Conservation (phyloP, 192 early-diverging fungal species). For the Coemansia reversa region DNA sequence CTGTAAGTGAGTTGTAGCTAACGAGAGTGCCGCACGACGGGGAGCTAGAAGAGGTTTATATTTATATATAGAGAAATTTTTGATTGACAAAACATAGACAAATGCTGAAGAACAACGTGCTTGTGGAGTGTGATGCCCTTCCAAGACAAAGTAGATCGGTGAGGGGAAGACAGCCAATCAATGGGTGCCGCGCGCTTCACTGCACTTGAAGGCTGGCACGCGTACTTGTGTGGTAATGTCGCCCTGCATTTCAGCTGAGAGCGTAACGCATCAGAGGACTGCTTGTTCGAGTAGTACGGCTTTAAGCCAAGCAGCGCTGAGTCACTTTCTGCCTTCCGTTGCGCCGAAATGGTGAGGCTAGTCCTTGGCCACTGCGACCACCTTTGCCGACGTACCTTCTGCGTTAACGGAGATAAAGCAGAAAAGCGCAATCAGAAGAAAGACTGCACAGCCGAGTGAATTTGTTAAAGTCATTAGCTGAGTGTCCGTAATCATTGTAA, state of each 20-base stretch:
- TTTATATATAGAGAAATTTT: not conserved
- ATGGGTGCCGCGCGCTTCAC: conserved; percentile 15
- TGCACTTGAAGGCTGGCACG: not conserved
- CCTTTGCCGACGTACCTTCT: conserved; percentile 3
- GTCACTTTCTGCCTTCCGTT: not conserved
- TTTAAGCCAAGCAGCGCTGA: too few species aligned
- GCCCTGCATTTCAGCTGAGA: too few species aligned
- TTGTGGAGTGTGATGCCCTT: too few species aligned
- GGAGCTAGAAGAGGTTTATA: too few species aligned
- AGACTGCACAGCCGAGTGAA: conserved; percentile 38
- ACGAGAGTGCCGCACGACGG: too few species aligned
- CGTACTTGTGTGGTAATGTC: too few species aligned
- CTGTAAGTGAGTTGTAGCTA: too few species aligned
- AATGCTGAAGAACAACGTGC: not conserved
- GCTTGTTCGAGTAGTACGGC: too few species aligned
- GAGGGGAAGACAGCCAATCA: conserved; percentile 13
- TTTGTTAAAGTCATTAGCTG: conserved; percentile 48
- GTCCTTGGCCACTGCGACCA: not conserved
- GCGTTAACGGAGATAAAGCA: conserved; percentile 38
- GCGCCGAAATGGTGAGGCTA: not conserved
- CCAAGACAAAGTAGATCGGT: not conserved
- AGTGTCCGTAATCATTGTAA: conserved; percentile 41
- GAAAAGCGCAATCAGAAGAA: conserved; percentile 45
- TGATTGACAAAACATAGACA: not conserved
- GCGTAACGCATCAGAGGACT: too few species aligned